Conservation (phyloP, 768 basidiomycete species). For the Pisolithus microcarpus region DNA sequence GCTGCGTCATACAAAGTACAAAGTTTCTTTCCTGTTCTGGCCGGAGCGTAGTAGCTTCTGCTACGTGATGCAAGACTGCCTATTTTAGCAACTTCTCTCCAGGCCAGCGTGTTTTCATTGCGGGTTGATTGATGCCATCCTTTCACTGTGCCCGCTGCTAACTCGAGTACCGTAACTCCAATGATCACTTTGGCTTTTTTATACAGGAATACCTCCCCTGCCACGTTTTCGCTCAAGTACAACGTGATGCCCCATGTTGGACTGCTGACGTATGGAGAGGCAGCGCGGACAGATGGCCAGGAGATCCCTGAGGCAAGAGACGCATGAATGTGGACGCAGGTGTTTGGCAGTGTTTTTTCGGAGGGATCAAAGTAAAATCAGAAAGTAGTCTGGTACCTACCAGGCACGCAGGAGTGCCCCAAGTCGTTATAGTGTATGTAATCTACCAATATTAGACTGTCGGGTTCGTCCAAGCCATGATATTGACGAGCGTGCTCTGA, state of each 20-base stretch:
- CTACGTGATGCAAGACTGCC: not conserved
- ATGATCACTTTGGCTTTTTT: not conserved
- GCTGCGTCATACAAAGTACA: slow-evolving; percentile 4
- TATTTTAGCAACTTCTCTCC: not conserved
- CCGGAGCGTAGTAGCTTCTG: not conserved
- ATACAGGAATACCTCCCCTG: slow-evolving; percentile 55
- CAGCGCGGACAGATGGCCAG: slow-evolving; percentile 39
- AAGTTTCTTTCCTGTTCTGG: not conserved
- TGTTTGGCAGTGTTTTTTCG: slow-evolving; percentile 1
- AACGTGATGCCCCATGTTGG: slow-evolving; percentile 91
- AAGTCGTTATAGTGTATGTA: too few species aligned
- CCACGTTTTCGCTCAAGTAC: slow-evolving; percentile 73
- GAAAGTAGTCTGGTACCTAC: too few species aligned
- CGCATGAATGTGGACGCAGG: slow-evolving; percentile 12
- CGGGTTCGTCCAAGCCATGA: too few species aligned
- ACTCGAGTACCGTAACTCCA: too few species aligned
- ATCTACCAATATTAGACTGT: too few species aligned
- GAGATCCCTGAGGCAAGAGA: slow-evolving; percentile 28
- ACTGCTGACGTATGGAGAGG: slow-evolving; percentile 70
- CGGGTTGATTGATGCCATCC: slow-evolving; percentile 12
- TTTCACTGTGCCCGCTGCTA: too few species aligned
- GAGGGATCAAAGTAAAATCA: not conserved
- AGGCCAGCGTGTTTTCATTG: not conserved
- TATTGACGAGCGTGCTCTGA: too few species aligned
- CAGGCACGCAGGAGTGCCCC: too few species aligned